Base-by-base conservation (phyloP, 495 filamentous ascomycete species). In the Apodospora peruviana region DNA sequence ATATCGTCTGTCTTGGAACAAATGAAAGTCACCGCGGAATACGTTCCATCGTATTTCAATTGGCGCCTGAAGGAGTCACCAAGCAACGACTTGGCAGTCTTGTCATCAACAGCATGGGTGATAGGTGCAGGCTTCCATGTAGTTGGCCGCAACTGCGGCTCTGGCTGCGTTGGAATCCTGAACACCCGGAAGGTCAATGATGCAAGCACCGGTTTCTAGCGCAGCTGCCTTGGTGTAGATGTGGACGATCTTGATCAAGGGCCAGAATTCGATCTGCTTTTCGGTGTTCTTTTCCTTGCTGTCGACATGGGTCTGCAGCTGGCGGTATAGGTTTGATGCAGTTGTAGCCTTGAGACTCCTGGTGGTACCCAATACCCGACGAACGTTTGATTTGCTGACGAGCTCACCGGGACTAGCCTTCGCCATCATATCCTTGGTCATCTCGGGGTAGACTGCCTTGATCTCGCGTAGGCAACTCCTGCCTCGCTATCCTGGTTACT, bases 1-100 rank as follows among this genome's bases (percentile, higher is more conserved):
- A 87, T 82, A 40, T 86, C 84, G 59, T 88, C 85, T 5, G 81
- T 83, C 59, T 87, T 88, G 18, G 76, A 80, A 52, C 83, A 85
- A 20, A 88, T 81, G 45, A 88, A 83, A 0, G 74, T 84, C 14
- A 88, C 68, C 5, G 55, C 64, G 2, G 68, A 73, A 43, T 79
- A 83, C 0, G 63, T 71, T 0, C 81, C 78, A 48, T 87, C 84
- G 57, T 81, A 79, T 43, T 83, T 75, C 11, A 88, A 66, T 55
- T 89, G 84, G 2, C 79, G 66, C 45, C 21, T 41, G 67, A 87
- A 86, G 0, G 72, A 65, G 23, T 82, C 68, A 0, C 82, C 78
- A 1, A 88, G 66, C 4, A 89, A 67, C 1, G 65, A 68, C 41
- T 82, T 77, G 0, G 83, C 82, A 0, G 77, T 71, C 52, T 85